Percentiles rank a stretch among this genome's conserved stretches.
These are phyloP conservation scores for Zymoseptoria passerinii DNA, from an alignment of 2,329 filamentous ascomycete genomes.

Conservation along the genomic window DNA sequence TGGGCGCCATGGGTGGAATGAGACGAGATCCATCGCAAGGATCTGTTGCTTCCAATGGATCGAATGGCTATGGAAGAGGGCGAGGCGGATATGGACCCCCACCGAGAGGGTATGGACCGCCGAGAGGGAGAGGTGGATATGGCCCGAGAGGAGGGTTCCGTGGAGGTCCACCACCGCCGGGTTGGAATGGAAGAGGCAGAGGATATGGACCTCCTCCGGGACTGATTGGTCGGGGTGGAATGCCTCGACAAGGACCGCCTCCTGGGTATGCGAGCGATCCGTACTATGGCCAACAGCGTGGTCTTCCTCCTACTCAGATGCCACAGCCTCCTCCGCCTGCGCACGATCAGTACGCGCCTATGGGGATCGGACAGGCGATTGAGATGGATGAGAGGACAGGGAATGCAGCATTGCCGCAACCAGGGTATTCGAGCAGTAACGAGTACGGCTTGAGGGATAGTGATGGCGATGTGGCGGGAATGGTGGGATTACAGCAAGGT, in stretches of 20 bases:
- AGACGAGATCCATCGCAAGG: constrained; percentile 42
- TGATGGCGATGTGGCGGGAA: constrained; percentile 63
- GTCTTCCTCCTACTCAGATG: constrained; percentile 5
- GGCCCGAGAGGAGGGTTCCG: constrained; percentile 35
- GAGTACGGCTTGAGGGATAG: constrained; percentile 47
- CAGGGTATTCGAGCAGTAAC: constrained; percentile 5
- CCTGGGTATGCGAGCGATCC: constrained; percentile 23
- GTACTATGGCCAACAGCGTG: constrained; percentile 16
- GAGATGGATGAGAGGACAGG: constrained; percentile 72
- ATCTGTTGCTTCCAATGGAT: constrained; percentile 34
- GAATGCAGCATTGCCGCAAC: constrained; percentile 35
- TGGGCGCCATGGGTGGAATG: constrained; percentile 29
- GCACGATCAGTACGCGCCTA: constrained; percentile 26
- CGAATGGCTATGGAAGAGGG: constrained; percentile 26
- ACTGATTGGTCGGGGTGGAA: constrained; percentile 26
- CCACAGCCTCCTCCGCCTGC: constrained; percentile 18
- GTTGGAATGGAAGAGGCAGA: constrained; percentile 36
- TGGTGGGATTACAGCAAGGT: constrained; percentile 62
- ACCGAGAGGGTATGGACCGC: constrained; percentile 38
- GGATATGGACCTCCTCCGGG: constrained; percentile 29
- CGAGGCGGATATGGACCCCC: constrained; percentile 28
- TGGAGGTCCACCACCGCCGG: constrained; percentile 32
- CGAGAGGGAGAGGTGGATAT: constrained; percentile 47
- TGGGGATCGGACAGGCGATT: constrained; percentile 54
- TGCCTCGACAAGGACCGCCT: constrained; percentile 16